A percentile compares a stretch with the other conserved stretches of the same genome.
These are phyloP conservation scores for Colletotrichum theobromicola DNA, from an alignment of 2,329 filamentous ascomycete species.

Conservation along the genomic window DNA sequence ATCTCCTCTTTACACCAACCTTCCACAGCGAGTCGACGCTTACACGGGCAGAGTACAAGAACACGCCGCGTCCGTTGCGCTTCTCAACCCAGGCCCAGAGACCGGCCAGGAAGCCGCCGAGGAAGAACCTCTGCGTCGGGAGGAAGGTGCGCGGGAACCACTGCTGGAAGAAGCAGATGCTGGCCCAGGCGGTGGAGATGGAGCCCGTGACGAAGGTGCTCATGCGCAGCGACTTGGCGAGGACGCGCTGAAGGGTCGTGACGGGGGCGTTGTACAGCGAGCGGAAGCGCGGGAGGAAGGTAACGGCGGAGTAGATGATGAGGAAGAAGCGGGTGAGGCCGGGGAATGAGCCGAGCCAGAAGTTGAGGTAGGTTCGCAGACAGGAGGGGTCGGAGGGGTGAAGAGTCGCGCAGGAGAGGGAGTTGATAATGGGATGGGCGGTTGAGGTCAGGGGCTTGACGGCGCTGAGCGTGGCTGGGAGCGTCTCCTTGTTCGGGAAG, in stretches of 20 bases:
- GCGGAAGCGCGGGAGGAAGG: conserved; percentile 70
- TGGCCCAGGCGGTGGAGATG: conserved; percentile 88
- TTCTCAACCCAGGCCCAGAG: conserved; percentile 83
- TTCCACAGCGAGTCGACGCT: conserved; percentile 89
- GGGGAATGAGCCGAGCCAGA: conserved; percentile 86
- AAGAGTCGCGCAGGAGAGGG: conserved; percentile 86
- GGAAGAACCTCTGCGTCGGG: conserved; percentile 85
- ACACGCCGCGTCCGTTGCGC: conserved; percentile 67
- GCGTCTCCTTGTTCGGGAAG: conserved; percentile 74
- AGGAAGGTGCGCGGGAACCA: conserved; percentile 77
- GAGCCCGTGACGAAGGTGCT: conserved; percentile 80
- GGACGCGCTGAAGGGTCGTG: conserved; percentile 67
- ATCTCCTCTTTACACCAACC: conserved; percentile 86
- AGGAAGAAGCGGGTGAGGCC: conserved; percentile 79
- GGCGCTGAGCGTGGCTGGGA: conserved; percentile 68
- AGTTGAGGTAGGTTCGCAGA: conserved; percentile 83
- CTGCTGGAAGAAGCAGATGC: conserved; percentile 86
- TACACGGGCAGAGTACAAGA: conserved; percentile 79
- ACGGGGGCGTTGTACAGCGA: conserved; percentile 73
- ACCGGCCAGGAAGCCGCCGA: conserved; percentile 85
- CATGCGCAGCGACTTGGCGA: conserved; percentile 74
- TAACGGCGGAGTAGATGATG: conserved; percentile 72
- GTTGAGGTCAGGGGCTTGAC: conserved; percentile 81
- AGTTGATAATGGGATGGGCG: conserved; percentile 85
- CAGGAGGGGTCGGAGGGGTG: conserved; percentile 91